Base-by-base conservation (phyloP, 2,329 filamentous ascomycete genomes). In the Verticillium nubilum region DNA sequence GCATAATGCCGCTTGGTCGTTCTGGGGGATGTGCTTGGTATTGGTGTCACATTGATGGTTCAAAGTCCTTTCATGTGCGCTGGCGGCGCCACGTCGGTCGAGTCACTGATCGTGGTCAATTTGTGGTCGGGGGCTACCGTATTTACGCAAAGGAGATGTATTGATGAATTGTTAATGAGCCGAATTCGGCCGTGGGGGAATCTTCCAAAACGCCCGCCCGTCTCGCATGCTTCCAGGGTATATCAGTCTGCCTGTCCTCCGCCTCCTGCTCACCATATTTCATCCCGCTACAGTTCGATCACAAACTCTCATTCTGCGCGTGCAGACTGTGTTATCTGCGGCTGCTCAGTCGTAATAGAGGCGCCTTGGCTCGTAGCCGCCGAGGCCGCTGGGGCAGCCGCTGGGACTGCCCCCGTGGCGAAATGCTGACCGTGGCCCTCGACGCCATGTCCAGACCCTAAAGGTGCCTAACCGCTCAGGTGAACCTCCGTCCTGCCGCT, bases 401-500 rank as follows among this genome's bases (percentile, higher is more conserved):
- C n/a, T n/a, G n/a, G n/a, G n/a, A n/a, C n/a, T n/a, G n/a, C n/a
- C n/a, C 5, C 6, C 15, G 31, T 15, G 10, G 31, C 6, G 31
- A 33, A 33, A 3, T 15, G 6, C 31, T 4, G 31, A 10, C 15
- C 31, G 31, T 12, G 31, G 31, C 31, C 7, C 10, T 33, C 31
- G 31, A 33, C 6, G 7, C 15, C 7, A 33, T 31, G 29, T 31
- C n/a, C n/a, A n/a, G 29, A 12, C 29, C 29, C 29, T 31, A 31
- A 31, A 31, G 57, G 58, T 2, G 59, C 57, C 19, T 53, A 52
- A 25, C 33, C 35, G 28, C 63, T 65, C 47, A 64, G 62, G 23
- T 67, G 62, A 6, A 66, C 61, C 52, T 67, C 65, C 13, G 66
- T 67, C 27, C 65, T 61, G 26, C 66, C 66, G 27, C 65, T 67